Percentiles rank a stretch among this genome's conserved stretches.
Evolutionary conservation across 2,329 filamentous ascomycete species (phyloP).

Genomic region (Exophiala sp.): DNA sequence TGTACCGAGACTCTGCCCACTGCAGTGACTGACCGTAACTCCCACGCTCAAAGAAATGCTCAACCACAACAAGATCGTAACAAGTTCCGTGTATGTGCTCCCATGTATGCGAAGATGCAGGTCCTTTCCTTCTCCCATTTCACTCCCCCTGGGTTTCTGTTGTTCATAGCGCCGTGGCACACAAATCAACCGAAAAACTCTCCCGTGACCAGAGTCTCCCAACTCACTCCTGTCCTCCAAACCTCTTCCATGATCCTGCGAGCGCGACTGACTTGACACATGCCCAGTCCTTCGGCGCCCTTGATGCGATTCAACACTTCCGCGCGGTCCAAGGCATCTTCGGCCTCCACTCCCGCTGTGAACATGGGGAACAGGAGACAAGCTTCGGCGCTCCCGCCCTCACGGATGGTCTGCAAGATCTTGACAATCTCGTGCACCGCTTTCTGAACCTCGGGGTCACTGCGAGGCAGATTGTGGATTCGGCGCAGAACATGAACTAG

Average conservation of each 20-base stretch:
- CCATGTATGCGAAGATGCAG: too few relatives aligned
- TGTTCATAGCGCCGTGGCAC: too few relatives aligned
- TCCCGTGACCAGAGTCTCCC: constrained; percentile 58
- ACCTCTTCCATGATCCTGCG: constrained; percentile 61
- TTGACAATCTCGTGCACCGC: constrained; percentile 59
- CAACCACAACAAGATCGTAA: not conserved
- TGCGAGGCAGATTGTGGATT: constrained; percentile 57
- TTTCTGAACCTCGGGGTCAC: constrained; percentile 56
- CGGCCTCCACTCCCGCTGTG: constrained; percentile 70
- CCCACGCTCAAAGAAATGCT: constrained; percentile 15
- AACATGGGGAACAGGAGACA: constrained; percentile 77
- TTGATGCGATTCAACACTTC: constrained; percentile 61
- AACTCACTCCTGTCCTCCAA: constrained; percentile 62
- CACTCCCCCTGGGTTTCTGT: too few relatives aligned
- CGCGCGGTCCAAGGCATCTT: constrained; percentile 49
- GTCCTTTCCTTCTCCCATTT: too few relatives aligned
- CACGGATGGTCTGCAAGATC: constrained; percentile 56
- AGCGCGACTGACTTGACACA: constrained; percentile 66
- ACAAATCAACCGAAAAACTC: constrained; percentile 62
- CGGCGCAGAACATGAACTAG: constrained; percentile 69
- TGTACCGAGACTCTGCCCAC: not conserved
- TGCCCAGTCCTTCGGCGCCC: constrained; percentile 64
- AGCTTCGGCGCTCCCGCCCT: constrained; percentile 65
- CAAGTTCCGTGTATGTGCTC: too few relatives aligned
- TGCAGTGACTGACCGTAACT: not conserved